phyloP scores from a whole-genome alignment of 106 monocot species.

The Apostasia ramifera region DNA sequence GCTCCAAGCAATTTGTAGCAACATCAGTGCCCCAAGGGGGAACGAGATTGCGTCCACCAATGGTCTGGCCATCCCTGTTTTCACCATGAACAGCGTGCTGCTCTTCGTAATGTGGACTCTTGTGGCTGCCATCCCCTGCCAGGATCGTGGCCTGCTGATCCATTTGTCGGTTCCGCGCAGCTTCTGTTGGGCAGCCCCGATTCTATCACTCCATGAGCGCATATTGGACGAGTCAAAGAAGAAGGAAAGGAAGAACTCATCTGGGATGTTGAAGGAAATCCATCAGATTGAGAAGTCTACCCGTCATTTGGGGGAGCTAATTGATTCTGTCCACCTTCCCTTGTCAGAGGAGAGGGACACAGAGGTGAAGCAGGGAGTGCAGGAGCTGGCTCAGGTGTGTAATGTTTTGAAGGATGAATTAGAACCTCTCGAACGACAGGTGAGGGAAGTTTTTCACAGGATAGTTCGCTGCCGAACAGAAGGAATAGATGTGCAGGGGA shows the following conservation, averaged over 20 bases:
- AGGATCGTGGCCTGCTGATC: slow-evolving; percentile 34
- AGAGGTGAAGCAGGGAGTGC: too few species aligned
- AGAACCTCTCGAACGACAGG: too few species aligned
- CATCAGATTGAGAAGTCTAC: slow-evolving; percentile 38
- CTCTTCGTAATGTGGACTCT: slow-evolving; percentile 47
- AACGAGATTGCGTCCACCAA: slow-evolving; percentile 21
- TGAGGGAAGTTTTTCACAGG: too few species aligned
- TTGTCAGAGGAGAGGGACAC: too few species aligned
- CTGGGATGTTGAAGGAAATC: slow-evolving; percentile 56
- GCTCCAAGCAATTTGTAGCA: slow-evolving; percentile 45
- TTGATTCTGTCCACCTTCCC: neutral
- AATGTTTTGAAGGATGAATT: too few species aligned
- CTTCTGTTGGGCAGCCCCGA: slow-evolving; percentile 36
- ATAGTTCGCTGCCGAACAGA: too few species aligned
- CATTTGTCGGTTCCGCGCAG: slow-evolving; percentile 43
- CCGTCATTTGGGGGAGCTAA: slow-evolving; percentile 33
- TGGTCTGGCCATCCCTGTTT: slow-evolving; percentile 31
- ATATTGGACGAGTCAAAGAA: slow-evolving; percentile 63
- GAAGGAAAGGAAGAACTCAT: slow-evolving; percentile 51
- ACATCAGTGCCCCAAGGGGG: slow-evolving; percentile 32
- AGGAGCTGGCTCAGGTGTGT: too few species aligned
- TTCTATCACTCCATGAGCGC: slow-evolving; percentile 35
- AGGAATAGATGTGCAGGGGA: too few species aligned
- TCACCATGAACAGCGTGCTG: slow-evolving; percentile 39
- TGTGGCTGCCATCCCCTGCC: slow-evolving; percentile 49